Evolutionary conservation across 805 yeast species (phyloP).

Genomic region (Candida easanensis): DNA sequence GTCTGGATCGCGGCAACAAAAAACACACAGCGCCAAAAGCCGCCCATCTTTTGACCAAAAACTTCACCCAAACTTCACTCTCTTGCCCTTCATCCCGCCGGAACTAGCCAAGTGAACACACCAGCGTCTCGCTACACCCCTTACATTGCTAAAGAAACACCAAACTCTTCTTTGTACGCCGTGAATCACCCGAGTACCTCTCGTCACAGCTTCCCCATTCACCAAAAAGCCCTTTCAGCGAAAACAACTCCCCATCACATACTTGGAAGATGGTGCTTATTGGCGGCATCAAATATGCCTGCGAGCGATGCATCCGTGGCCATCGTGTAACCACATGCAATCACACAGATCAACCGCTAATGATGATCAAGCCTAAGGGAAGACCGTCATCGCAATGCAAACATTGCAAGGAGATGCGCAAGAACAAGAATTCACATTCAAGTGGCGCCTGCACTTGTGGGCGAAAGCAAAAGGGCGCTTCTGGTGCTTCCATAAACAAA

Average conservation of each 20-base stretch:
- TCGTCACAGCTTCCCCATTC: too few relatives aligned
- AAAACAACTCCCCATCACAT: too few relatives aligned
- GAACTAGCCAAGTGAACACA: too few relatives aligned
- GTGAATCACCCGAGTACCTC: too few relatives aligned
- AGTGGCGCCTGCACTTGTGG: conserved; percentile 66
- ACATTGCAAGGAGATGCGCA: conserved; percentile 78
- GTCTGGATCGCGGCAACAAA: too few relatives aligned
- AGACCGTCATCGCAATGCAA: conserved; percentile 91
- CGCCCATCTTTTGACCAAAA: too few relatives aligned
- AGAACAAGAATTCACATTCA: conserved; percentile 60
- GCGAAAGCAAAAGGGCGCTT: conserved; percentile 29
- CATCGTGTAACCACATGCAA: conserved; percentile 93
- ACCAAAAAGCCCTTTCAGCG: too few relatives aligned
- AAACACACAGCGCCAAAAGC: not conserved
- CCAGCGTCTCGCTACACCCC: too few relatives aligned
- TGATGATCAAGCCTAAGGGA: conserved; percentile 95
- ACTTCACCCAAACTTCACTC: too few relatives aligned
- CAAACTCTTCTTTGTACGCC: too few relatives aligned
- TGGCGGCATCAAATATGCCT: conserved; percentile 93
- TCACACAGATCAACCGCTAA: conserved; percentile 86
- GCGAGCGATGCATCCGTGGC: conserved; percentile 94
- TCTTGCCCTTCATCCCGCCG: too few relatives aligned
- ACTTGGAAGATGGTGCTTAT: conserved; percentile 70
- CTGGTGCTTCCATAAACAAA: conserved; percentile 19
- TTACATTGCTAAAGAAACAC: too few relatives aligned